Conservation (phyloP, 2,329 filamentous ascomycete genomes). For the Tolypocladium nubicola region DNA sequence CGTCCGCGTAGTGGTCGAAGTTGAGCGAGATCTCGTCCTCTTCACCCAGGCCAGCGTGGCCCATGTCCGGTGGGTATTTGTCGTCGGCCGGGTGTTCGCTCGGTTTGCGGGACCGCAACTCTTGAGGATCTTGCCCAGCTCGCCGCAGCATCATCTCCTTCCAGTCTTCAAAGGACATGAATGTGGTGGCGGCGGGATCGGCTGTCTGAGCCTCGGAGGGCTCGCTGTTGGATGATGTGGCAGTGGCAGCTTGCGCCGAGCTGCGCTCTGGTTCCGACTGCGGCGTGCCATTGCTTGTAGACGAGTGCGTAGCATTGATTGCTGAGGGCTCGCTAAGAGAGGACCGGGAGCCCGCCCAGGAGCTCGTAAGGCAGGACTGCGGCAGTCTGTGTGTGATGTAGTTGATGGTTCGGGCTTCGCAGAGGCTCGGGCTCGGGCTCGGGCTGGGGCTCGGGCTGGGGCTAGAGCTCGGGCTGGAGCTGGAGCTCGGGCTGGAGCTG, state of each 20-base stretch:
- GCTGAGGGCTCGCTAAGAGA: neutral
- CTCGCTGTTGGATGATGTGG: neutral
- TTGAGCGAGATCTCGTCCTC: constrained; percentile 69
- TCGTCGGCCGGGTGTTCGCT: constrained; percentile 37
- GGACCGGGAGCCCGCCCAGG: constrained; percentile 31
- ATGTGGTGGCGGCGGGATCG: constrained; percentile 32
- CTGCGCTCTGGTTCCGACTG: neutral
- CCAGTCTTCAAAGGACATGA: constrained; percentile 98
- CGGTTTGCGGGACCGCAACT: constrained; percentile 53
- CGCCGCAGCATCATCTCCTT: constrained; percentile 86
- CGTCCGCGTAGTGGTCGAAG: constrained; percentile 30
- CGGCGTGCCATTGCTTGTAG: neutral
- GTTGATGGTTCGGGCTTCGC: constrained; percentile 59
- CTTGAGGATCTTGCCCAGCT: constrained; percentile 61
- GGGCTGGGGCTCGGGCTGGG: neutral
- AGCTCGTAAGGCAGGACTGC: constrained; percentile 63
- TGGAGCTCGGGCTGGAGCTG: neutral
- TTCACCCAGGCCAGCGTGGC: constrained; percentile 71
- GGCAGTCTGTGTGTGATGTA: constrained; percentile 72
- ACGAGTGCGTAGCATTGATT: neutral
- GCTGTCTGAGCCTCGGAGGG: constrained; percentile 3
- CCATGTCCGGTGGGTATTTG: constrained; percentile 48
- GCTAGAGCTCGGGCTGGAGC: no score
- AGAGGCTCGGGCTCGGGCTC: constrained; percentile 13
- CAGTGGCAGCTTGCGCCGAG: neutral